These are phyloP conservation scores for Wallacemonas sp. DNA, from an alignment of 208 protist species.

Conservation along the genomic window DNA sequence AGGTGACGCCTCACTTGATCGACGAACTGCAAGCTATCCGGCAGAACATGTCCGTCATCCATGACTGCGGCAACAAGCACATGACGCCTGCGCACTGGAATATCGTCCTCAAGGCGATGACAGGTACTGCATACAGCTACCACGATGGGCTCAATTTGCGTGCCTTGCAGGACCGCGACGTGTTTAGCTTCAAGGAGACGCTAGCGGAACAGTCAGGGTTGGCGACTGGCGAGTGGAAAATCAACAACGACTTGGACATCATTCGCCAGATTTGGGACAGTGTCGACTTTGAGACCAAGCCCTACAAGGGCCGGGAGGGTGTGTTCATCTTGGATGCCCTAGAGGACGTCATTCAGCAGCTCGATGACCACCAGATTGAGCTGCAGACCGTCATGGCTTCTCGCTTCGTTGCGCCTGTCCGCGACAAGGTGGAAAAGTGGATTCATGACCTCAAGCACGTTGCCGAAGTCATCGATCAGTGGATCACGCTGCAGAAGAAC, in stretches of 20 bases:
- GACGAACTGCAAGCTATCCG: slow-evolving; percentile 77
- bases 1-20: slow-evolving; percentile 75
- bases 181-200: slow-evolving; percentile 84
- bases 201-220: slow-evolving; percentile 88
- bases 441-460: slow-evolving; percentile 82
- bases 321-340: slow-evolving; percentile 88
- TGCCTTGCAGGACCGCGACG: slow-evolving; percentile 73
- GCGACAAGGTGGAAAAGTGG: slow-evolving; percentile 89
- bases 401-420: slow-evolving; percentile 83
- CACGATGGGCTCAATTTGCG: slow-evolving; percentile 85
- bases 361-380: slow-evolving; percentile 92
- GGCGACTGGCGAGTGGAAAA: slow-evolving; percentile 93
- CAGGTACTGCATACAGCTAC: slow-evolving; percentile 79
- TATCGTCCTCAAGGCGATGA: slow-evolving; percentile 89
- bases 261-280: slow-evolving; percentile 88
- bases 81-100: slow-evolving; percentile 91
- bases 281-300: slow-evolving; percentile 75
- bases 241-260: slow-evolving; percentile 89
- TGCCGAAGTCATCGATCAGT: slow-evolving; percentile 93
- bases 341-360: slow-evolving; percentile 92
- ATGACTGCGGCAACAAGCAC: slow-evolving; percentile 93
- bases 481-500: slow-evolving; percentile 94
- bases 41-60: slow-evolving; percentile 82
- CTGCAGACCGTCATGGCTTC: slow-evolving; percentile 92
- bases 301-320: slow-evolving; percentile 84